phyloP scores from a whole-genome alignment of 2,329 filamentous ascomycete species.

The Metarhizium humberi region DNA sequence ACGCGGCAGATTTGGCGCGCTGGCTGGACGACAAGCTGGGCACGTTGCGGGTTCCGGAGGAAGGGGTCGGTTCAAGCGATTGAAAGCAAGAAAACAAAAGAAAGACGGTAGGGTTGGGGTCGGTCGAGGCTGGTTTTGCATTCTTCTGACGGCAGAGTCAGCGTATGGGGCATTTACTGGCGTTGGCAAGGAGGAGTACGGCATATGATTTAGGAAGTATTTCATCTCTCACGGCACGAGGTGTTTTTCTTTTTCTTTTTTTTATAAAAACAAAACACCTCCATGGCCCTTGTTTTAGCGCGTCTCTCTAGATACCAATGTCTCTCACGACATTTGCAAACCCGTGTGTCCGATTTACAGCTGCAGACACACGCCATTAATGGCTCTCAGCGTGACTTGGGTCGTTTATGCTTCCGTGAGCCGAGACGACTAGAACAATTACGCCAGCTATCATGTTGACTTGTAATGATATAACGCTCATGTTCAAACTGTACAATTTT shows the following conservation, averaged over 20 bases:
- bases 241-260: background rate
- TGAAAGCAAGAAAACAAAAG: background rate
- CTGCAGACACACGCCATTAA: no score
- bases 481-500: background rate
- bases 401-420: no score
- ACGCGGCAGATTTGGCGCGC: conserved; percentile 48
- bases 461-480: no score
- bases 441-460: no score
- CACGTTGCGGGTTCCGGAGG: conserved; percentile 41
- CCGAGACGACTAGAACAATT: no score
- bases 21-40: conserved; percentile 54
- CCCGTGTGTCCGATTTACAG: no score
- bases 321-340: background rate
- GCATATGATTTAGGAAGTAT: conserved; percentile 9
- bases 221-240: background rate
- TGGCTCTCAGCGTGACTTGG: no score
- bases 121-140: no score
- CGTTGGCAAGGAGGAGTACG: background rate
- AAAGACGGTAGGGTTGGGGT: no score
- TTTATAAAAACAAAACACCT: background rate
- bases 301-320: conserved; percentile 2
- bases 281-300: background rate
- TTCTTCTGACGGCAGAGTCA: background rate
- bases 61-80: conserved; percentile 29
- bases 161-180: no score